phyloP scores from a whole-genome alignment of 371 early-diverging fungal species.

The Apophysomyces trapeziformis region DNA sequence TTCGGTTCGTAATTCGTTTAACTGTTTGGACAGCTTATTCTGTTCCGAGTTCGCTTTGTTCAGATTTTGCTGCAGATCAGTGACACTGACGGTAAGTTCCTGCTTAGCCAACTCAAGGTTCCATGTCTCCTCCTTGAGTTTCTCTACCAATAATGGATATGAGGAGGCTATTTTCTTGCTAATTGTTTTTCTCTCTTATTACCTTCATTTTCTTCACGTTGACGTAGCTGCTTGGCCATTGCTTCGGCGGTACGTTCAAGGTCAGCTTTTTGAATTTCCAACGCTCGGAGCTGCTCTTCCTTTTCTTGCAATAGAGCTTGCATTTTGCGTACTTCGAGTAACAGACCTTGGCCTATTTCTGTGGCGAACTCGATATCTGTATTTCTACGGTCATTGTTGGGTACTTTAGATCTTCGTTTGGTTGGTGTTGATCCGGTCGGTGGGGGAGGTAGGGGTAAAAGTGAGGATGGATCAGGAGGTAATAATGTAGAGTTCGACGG shows the following conservation, averaged over 20 bases:
- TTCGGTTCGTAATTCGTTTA: constrained; percentile 59
- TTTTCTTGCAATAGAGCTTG: constrained; percentile 60
- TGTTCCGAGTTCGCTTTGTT: constrained; percentile 61
- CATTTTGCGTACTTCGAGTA: constrained; percentile 58
- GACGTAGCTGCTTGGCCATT: constrained; percentile 63
- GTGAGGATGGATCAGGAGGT: constrained; percentile 36
- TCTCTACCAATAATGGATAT: constrained; percentile 31
- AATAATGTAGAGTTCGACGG: constrained; percentile 47
- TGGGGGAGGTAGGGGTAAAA: constrained; percentile 47
- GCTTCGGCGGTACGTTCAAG: constrained; percentile 67
- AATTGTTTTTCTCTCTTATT: constrained; percentile 3
- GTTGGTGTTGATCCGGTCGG: constrained; percentile 54
- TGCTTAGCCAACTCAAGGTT: constrained; percentile 66
- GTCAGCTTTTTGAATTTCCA: constrained; percentile 69
- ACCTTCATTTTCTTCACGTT: constrained; percentile 67
- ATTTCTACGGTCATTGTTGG: constrained; percentile 52
- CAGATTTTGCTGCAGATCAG: constrained; percentile 59
- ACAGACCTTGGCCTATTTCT: constrained; percentile 59
- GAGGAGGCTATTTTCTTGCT: no score
- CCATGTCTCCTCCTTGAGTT: constrained; percentile 66
- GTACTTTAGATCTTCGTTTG: constrained; percentile 55
- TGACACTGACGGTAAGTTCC: constrained; percentile 55
- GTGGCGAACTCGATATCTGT: constrained; percentile 62
- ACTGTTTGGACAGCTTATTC: constrained; percentile 59
- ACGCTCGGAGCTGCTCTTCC: constrained; percentile 65